phyloP scores from a whole-genome alignment of 2,329 filamentous ascomycete genomes.

The Penicillium sclerotigenum region DNA sequence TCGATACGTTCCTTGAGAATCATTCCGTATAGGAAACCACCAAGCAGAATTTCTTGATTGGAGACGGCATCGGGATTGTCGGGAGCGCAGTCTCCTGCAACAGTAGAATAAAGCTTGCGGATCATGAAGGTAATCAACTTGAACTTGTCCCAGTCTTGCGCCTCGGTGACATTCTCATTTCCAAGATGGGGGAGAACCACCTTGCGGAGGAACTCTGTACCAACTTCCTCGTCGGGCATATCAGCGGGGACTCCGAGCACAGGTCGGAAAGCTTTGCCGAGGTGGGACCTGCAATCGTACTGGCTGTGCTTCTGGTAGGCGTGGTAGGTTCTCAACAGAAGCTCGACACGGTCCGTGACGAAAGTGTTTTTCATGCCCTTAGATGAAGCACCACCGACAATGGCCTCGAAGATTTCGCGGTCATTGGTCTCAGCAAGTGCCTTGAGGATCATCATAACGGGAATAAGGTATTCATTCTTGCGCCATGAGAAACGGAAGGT shows the following conservation, averaged over 20 bases:
- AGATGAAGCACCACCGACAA: conserved; percentile 74
- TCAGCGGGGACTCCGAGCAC: conserved; percentile 81
- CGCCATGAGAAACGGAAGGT: conserved; percentile 97
- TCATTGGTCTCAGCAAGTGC: conserved; percentile 95
- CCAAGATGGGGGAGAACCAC: conserved; percentile 91
- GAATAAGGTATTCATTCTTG: conserved; percentile 95
- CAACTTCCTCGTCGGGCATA: conserved; percentile 82
- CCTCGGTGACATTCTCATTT: conserved; percentile 75
- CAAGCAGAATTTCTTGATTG: conserved; percentile 91
- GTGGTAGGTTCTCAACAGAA: conserved; percentile 91
- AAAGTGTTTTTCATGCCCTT: conserved; percentile 84
- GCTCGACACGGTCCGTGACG: conserved; percentile 88
- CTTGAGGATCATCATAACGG: conserved; percentile 95
- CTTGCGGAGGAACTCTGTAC: conserved; percentile 83
- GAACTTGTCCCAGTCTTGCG: conserved; percentile 89
- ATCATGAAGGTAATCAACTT: conserved; percentile 93
- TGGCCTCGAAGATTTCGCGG: conserved; percentile 89
- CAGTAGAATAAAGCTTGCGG: conserved; percentile 87
- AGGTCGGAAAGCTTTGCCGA: conserved; percentile 87
- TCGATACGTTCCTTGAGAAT: conserved; percentile 93
- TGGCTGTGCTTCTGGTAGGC: conserved; percentile 79
- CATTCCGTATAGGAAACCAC: conserved; percentile 90
- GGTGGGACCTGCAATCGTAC: conserved; percentile 75
- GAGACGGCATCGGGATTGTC: conserved; percentile 97
- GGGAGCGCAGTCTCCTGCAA: conserved; percentile 84